Conservation (phyloP, 2,329 filamentous ascomycete species). For the Geoglossum cookeanum region DNA sequence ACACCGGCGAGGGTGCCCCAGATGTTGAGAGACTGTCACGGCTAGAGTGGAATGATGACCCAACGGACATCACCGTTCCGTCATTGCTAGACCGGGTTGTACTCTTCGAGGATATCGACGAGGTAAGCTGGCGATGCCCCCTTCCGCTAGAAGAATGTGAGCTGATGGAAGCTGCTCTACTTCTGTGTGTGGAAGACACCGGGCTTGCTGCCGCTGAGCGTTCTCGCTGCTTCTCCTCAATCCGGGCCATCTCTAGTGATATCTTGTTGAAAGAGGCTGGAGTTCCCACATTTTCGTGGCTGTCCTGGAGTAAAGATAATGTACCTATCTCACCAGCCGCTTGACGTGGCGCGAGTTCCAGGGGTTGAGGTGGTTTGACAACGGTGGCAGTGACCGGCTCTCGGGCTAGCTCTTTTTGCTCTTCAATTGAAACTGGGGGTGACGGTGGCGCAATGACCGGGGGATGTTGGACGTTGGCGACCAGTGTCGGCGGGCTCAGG, state of each 20-base stretch:
- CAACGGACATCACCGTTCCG: conserved; percentile 21
- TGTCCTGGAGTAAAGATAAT: conserved; percentile 35
- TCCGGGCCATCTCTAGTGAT: conserved; percentile 47
- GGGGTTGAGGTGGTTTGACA: conserved; percentile 17
- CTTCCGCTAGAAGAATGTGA: conserved; percentile 34
- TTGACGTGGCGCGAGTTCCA: conserved; percentile 7
- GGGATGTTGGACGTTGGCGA: conserved; percentile 73
- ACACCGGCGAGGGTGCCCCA: conserved; percentile 30
- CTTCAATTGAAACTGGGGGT: conserved; percentile 63
- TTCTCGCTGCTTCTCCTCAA: conserved; percentile 40
- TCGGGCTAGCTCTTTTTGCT: conserved; percentile 32
- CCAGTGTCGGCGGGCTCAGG: conserved; percentile 65
- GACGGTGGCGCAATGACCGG: conserved; percentile 62
- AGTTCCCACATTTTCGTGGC: background rate
- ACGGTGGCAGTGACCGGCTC: conserved; percentile 12
- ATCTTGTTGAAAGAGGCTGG: conserved; percentile 47
- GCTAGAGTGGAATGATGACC: conserved; percentile 12
- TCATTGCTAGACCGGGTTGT: conserved; percentile 19
- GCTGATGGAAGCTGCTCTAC: conserved; percentile 39
- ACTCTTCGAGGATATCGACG: conserved; percentile 25
- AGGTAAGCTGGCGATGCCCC: conserved; percentile 19
- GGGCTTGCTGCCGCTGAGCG: conserved; percentile 50
- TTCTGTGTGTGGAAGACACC: conserved; percentile 34
- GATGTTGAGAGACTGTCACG: conserved; percentile 23
- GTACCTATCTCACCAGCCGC: background rate